A percentile compares a stretch with the other conserved stretches of the same genome.
phyloP scores from a whole-genome alignment of 2,329 filamentous ascomycete species.

The Biscogniauxia sp. region DNA sequence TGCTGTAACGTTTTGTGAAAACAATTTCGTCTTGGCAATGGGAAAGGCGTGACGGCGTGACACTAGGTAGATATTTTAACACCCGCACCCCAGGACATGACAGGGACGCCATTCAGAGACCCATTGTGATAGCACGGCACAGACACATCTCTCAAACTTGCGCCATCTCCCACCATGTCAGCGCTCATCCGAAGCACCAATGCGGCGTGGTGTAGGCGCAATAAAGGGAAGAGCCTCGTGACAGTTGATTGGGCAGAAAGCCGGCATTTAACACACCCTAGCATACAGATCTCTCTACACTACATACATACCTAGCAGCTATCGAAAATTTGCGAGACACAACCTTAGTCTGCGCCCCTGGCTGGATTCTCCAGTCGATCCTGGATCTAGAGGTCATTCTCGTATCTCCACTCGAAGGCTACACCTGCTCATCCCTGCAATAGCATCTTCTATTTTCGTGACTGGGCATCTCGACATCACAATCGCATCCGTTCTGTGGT shows the following conservation, averaged over 20 bases:
- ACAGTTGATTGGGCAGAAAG: not conserved
- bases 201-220: not conserved
- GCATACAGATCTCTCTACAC: not conserved
- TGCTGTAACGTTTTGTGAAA: too few relatives aligned
- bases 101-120: too few relatives aligned
- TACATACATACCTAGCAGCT: not conserved
- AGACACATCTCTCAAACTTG: too few relatives aligned
- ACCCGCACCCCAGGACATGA: too few relatives aligned
- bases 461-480: not conserved
- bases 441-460: not conserved
- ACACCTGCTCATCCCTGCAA: not conserved
- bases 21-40: too few relatives aligned
- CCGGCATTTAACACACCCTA: not conserved
- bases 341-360: not conserved
- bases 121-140: too few relatives aligned
- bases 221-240: not conserved
- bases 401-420: not conserved
- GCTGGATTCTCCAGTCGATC: not conserved
- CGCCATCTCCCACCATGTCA: not conserved
- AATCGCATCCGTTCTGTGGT: not conserved
- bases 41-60: too few relatives aligned
- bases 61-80: too few relatives aligned
- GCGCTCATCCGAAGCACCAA: not conserved
- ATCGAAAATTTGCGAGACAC: not conserved
- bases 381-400: not conserved